A percentile compares a stretch with the other conserved stretches of the same genome.
Conservation (phyloP, 192 early-diverging fungal genomes). For the Irineochytrium annulatum region DNA sequence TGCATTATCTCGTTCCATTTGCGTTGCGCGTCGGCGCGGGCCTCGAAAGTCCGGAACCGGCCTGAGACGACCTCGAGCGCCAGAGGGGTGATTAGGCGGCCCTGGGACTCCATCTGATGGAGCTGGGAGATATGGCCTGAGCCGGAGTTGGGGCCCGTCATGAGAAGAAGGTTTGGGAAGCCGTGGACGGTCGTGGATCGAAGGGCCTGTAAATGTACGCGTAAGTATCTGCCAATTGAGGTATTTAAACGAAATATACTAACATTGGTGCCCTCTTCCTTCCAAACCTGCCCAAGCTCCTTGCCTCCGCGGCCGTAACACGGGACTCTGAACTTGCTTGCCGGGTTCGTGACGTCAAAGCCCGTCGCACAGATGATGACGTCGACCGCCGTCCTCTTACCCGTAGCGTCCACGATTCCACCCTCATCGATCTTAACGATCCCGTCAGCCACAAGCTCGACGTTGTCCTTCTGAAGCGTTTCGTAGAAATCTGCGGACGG, state of each 20-base stretch:
- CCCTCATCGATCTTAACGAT: conserved; percentile 1
- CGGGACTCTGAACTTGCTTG: neutral
- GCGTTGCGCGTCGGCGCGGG: neutral
- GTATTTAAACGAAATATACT: neutral
- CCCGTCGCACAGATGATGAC: conserved; percentile 18
- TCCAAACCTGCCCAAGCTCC: neutral
- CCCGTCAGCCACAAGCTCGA: neutral
- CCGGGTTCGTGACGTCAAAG: conserved; percentile 11
- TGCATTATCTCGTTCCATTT: neutral
- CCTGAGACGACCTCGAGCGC: neutral
- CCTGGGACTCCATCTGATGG: conserved; percentile 3
- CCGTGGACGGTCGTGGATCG: neutral
- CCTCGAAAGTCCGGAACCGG: neutral
- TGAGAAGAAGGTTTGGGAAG: neutral
- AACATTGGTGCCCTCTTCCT: neutral
- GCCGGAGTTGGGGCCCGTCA: neutral
- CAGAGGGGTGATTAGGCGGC: neutral
- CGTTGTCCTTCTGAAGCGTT: neutral
- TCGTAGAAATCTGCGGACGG: conserved; percentile 8
- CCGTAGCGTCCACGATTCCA: neutral
- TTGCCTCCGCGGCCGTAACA: neutral
- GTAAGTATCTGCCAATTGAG: neutral
- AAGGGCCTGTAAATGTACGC: no score
- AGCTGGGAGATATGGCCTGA: neutral
- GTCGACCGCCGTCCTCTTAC: conserved; percentile 1